phyloP scores from a whole-genome alignment of 257 asterid genomes.

The Euphrasia confusa region DNA sequence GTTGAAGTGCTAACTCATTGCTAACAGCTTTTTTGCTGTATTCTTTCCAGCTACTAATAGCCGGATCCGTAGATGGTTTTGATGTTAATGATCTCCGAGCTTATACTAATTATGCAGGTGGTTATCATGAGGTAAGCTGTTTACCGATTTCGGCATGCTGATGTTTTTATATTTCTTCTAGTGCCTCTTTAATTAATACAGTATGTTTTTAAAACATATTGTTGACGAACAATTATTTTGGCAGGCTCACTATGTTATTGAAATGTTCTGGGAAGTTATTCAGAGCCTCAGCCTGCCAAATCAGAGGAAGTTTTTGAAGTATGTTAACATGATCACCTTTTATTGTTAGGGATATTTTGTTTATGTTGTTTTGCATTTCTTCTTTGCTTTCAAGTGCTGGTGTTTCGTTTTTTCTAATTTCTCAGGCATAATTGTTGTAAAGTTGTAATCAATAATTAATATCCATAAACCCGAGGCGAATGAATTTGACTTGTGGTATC shows the following conservation, averaged over 20 bases:
- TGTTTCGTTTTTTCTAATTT: background rate
- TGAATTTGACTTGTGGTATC: too few species aligned
- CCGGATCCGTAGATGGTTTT: constrained; percentile 89
- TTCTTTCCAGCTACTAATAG: constrained; percentile 69
- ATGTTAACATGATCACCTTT: constrained; percentile 30
- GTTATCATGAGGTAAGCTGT: constrained; percentile 68
- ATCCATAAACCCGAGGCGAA: constrained; percentile 36
- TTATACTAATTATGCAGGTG: constrained; percentile 81
- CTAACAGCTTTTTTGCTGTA: constrained; percentile 10
- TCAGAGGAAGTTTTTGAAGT: constrained; percentile 87
- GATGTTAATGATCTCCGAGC: constrained; percentile 81
- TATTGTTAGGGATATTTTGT: background rate
- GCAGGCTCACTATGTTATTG: constrained; percentile 87
- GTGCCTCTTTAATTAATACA: constrained; percentile 2
- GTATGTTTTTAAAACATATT: constrained; percentile 13
- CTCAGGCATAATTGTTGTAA: constrained; percentile 13
- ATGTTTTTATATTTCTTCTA: constrained; percentile 14
- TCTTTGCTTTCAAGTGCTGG: background rate
- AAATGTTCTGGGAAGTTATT: constrained; percentile 93
- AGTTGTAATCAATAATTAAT: background rate
- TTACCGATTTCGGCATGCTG: background rate
- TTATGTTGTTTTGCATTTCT: background rate
- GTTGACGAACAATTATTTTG: constrained; percentile 30
- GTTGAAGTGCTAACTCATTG: background rate
- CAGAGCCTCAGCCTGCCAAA: constrained; percentile 62